Percentiles rank a stretch among this genome's conserved stretches.
These are phyloP conservation scores for Aureobasidium lini DNA, from an alignment of 2,329 filamentous ascomycete genomes.

Conservation along the genomic window DNA sequence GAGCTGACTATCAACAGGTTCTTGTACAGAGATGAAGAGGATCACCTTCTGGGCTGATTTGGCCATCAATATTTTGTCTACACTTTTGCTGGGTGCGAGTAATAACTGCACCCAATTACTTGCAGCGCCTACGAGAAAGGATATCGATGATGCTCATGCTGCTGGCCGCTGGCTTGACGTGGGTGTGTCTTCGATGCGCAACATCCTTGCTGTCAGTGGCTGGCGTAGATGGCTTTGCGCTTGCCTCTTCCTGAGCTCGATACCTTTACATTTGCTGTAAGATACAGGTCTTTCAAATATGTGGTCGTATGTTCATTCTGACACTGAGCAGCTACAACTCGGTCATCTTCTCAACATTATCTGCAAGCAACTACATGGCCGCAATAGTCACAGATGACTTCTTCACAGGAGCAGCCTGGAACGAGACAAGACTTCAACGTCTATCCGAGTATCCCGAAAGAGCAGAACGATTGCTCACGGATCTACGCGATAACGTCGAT, in stretches of 20 bases:
- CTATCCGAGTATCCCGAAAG: not conserved
- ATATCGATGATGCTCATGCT: conserved; percentile 43
- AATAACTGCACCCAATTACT: conserved; percentile 49
- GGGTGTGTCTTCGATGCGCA: conserved; percentile 37
- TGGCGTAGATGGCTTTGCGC: conserved; percentile 21
- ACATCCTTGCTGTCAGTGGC: conserved; percentile 24
- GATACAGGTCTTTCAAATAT: not conserved
- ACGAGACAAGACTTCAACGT: not conserved
- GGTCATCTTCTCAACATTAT: conserved; percentile 22
- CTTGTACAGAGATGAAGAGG: not conserved
- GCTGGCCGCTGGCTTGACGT: conserved; percentile 37
- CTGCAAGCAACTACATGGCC: conserved; percentile 19
- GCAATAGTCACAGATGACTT: conserved; percentile 16
- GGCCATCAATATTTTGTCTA: conserved; percentile 42
- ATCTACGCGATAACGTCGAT: not conserved
- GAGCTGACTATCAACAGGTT: no score
- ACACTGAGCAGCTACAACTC: conserved; percentile 22
- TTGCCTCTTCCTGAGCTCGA: conserved; percentile 25
- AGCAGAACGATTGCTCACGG: not conserved
- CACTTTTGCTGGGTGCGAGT: conserved; percentile 38
- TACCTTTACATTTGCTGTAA: conserved; percentile 33
- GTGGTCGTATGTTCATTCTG: not conserved
- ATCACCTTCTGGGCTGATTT: conserved; percentile 26
- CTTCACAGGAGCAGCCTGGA: not conserved
- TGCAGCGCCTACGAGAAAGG: conserved; percentile 41